A percentile compares a stretch with the other conserved stretches of the same genome.
These are phyloP conservation scores for Entonaema liquescens DNA, from an alignment of 495 filamentous ascomycete genomes.

Conservation along the genomic window DNA sequence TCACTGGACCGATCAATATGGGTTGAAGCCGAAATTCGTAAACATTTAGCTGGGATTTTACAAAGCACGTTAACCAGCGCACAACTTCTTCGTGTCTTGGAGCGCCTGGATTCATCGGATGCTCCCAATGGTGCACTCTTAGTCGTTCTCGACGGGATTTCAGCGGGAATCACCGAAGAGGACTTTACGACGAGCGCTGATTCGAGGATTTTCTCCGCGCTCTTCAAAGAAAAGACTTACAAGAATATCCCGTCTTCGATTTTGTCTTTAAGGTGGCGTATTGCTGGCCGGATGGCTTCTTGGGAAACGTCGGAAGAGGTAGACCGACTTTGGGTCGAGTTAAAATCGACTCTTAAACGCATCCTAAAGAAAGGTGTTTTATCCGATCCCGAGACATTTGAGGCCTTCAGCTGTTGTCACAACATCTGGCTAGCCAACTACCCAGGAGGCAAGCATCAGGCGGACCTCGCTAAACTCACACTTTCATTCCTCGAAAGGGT, in stretches of 20 bases:
- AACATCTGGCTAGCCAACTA: constrained; percentile 51
- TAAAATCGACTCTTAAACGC: constrained; percentile 46
- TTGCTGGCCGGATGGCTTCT: constrained; percentile 48
- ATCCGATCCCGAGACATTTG: constrained; percentile 44
- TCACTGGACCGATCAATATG: constrained; percentile 57
- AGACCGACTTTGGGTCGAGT: constrained; percentile 46
- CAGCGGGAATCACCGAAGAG: constrained; percentile 54
- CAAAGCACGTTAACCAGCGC: constrained; percentile 55
- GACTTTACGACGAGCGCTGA: constrained; percentile 51
- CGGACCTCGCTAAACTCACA: constrained; percentile 44
- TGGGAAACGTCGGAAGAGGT: constrained; percentile 49
- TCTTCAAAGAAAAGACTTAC: constrained; percentile 35
- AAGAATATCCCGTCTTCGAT: constrained; percentile 25
- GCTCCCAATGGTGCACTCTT: constrained; percentile 45
- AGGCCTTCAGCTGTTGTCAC: constrained; percentile 54
- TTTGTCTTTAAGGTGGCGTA: constrained; percentile 50
- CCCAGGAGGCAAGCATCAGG: constrained; percentile 46
- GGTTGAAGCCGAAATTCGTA: constrained; percentile 68
- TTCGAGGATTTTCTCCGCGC: constrained; percentile 45
- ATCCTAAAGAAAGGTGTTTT: constrained; percentile 46
- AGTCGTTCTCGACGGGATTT: constrained; percentile 59
- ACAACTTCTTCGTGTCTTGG: constrained; percentile 58
- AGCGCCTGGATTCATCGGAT: constrained; percentile 49
- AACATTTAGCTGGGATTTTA: constrained; percentile 51
- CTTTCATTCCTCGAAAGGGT: constrained; percentile 50